phyloP scores from a whole-genome alignment of 257 asterid species.

The Scutellaria barbata region DNA sequence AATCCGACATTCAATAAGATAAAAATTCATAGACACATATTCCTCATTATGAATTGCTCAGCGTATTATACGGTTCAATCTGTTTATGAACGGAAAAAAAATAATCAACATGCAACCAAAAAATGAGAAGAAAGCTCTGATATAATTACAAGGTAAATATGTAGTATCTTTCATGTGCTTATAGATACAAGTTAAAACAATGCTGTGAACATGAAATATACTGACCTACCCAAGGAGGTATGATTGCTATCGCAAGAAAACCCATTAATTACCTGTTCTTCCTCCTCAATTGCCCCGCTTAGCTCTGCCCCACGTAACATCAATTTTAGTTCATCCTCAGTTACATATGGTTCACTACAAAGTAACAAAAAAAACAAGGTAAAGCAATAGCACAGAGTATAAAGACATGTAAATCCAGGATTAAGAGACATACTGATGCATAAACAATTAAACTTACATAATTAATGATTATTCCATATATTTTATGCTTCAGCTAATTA shows the following conservation, averaged over 20 bases:
- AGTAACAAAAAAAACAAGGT: slow-evolving; percentile 36
- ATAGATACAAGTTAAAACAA: slow-evolving; percentile 15
- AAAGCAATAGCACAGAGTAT: slow-evolving; percentile 13
- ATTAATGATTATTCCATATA: slow-evolving; percentile 1
- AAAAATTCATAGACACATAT: slow-evolving; percentile 19
- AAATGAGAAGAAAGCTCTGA: slow-evolving; percentile 16
- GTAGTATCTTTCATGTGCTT: slow-evolving; percentile 33
- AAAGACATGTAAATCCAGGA: slow-evolving; percentile 20
- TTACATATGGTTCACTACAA: slow-evolving; percentile 90
- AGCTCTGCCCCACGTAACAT: slow-evolving; percentile 99
- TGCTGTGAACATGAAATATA: slow-evolving; percentile 23
- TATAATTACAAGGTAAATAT: background rate
- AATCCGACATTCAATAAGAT: slow-evolving; percentile 30
- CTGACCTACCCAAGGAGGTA: slow-evolving; percentile 28
- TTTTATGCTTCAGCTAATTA: slow-evolving; percentile 16
- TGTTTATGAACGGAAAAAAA: background rate
- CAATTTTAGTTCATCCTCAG: slow-evolving; percentile 97
- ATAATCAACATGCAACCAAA: background rate
- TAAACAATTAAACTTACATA: slow-evolving; percentile 9
- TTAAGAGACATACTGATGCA: slow-evolving; percentile 5
- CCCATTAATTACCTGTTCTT: slow-evolving; percentile 76
- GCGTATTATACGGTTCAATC: slow-evolving; percentile 4
- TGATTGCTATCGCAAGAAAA: slow-evolving; percentile 27
- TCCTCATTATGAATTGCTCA: slow-evolving; percentile 21
- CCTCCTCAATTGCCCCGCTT: slow-evolving; percentile 99